Conservation (phyloP, 2,329 filamentous ascomycete genomes). For the Aphanocladium album region DNA sequence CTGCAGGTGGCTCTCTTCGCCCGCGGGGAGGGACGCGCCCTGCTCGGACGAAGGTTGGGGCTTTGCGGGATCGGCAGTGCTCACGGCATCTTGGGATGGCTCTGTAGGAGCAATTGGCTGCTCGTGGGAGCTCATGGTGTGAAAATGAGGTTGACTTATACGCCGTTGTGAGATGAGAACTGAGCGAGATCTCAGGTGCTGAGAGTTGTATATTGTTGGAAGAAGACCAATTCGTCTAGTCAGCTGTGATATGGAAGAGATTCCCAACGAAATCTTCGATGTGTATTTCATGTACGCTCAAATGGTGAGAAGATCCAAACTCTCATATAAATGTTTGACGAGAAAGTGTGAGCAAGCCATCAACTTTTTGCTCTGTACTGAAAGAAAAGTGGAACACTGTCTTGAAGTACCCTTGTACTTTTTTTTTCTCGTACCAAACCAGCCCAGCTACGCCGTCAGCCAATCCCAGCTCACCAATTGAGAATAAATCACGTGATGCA, state of each 20-base stretch:
- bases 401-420: constrained; percentile 6
- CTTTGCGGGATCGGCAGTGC: constrained; percentile 1
- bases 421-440: background rate
- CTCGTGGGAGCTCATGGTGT: constrained; percentile 10
- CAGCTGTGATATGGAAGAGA: background rate
- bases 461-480: constrained; percentile 32
- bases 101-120: background rate
- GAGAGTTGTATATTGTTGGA: background rate
- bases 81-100: background rate
- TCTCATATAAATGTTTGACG: background rate
- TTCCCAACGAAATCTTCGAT: background rate
- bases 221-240: background rate
- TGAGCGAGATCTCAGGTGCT: background rate
- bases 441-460: constrained; percentile 4
- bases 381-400: background rate
- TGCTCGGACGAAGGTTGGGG: background rate
- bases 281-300: background rate
- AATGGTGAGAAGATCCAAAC: background rate
- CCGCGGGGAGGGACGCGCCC: background rate
- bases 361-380: background rate
- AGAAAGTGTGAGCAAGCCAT: background rate
- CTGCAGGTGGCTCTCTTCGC: background rate
- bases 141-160: constrained; percentile 6
- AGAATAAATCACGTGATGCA: constrained; percentile 31
- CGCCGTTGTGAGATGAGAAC: background rate